A percentile compares a stretch with the other conserved stretches of the same genome.
These are phyloP conservation scores for Raddia guianensis DNA, from an alignment of 176 grass and related monocot genomes.

Conservation along the genomic window DNA sequence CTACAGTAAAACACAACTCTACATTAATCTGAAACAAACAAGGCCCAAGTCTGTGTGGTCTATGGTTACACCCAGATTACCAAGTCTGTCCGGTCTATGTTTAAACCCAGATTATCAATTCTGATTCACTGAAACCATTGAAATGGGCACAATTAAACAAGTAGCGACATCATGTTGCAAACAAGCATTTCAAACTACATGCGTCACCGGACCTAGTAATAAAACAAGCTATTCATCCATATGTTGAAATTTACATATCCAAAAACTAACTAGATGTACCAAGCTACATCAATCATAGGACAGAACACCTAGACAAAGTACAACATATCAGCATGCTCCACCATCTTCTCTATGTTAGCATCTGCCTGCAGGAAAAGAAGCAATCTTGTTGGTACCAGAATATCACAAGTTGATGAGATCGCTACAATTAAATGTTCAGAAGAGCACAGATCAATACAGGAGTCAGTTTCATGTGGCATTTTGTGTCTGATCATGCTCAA, in stretches of 20 bases:
- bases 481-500: constrained; percentile 91
- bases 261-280: constrained; percentile 47
- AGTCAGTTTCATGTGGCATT: constrained; percentile 57
- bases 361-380: constrained; percentile 19
- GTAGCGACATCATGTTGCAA: not conserved
- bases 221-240: not conserved
- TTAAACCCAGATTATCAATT: not conserved
- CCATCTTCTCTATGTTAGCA: constrained; percentile 18
- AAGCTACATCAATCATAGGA: constrained; percentile 18
- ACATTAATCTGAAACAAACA: too few species aligned
- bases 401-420: not conserved
- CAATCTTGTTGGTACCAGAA: not conserved
- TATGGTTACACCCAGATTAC: too few species aligned
- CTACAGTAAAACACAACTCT: too few species aligned
- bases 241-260: not conserved
- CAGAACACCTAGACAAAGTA: not conserved
- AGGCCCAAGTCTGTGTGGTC: too few species aligned
- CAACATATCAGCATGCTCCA: not conserved
- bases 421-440: not conserved
- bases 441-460: not conserved
- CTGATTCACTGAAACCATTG: not conserved
- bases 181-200: not conserved
- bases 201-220: not conserved
- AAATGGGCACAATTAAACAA: not conserved
- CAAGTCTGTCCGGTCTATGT: not conserved